Evolutionary conservation across 768 basidiomycete genomes (phyloP).

Genomic region (Boletus tylopilopsis): DNA sequence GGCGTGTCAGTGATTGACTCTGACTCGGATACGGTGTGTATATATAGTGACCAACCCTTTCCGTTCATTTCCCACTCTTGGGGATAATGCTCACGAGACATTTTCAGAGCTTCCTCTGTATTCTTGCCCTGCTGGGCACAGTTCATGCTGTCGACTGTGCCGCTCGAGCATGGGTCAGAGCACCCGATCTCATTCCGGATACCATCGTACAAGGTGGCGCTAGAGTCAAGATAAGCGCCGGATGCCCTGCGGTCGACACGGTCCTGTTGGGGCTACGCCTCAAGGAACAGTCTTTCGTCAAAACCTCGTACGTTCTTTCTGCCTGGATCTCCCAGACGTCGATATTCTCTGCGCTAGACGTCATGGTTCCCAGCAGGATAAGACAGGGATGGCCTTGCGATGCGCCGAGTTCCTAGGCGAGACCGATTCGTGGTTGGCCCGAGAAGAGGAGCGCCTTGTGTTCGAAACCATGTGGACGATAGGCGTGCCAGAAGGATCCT

Average conservation of each 20-base stretch:
- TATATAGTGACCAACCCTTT: too few relatives aligned
- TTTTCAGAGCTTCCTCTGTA: not conserved
- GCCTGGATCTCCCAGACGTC: too few relatives aligned
- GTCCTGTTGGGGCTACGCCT: constrained; percentile 9
- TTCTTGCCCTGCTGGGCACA: not conserved
- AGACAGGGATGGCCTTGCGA: not conserved
- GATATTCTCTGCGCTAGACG: too few relatives aligned
- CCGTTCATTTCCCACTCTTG: too few relatives aligned
- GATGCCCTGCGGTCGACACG: constrained; percentile 6
- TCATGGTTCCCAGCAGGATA: too few relatives aligned
- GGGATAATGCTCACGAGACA: not conserved
- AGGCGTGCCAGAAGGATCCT: not conserved
- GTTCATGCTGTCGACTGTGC: not conserved
- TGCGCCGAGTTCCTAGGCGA: not conserved
- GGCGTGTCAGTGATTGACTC: too few relatives aligned
- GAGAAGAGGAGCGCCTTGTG: constrained; percentile 15
- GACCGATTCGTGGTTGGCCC: constrained; percentile 9
- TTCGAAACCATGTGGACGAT: constrained; percentile 10
- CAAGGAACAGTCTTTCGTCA: constrained; percentile 21
- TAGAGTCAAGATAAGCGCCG: constrained; percentile 8
- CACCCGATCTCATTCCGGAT: constrained; percentile 3
- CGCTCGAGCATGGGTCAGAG: constrained; percentile 16
- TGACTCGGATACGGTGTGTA: too few relatives aligned
- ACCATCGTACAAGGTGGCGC: too few relatives aligned
- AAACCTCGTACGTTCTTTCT: constrained; percentile 3